Conservation (phyloP, 2,329 filamentous ascomycete species). For the Cercospora sp. region DNA sequence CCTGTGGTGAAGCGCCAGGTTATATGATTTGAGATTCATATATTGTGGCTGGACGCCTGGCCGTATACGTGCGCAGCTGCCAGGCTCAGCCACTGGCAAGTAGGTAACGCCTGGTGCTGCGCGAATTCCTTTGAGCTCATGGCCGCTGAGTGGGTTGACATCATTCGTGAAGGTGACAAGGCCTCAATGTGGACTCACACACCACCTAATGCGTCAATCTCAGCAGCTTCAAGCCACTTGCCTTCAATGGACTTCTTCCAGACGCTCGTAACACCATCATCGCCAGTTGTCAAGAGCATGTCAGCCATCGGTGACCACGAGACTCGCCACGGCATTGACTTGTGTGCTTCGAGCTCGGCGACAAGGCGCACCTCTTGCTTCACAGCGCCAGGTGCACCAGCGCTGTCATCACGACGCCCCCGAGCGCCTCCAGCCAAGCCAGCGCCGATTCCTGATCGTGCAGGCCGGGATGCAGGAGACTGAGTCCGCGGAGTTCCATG, state of each 20-base stretch:
- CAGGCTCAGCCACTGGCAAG: neutral
- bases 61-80: neutral
- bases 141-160: neutral
- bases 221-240: conserved; percentile 52
- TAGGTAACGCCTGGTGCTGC: neutral
- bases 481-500: conserved; percentile 17
- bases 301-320: conserved; percentile 65
- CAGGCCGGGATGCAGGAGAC: conserved; percentile 23
- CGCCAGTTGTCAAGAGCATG: conserved; percentile 72
- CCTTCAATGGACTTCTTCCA: conserved; percentile 54
- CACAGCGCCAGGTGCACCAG: conserved; percentile 63
- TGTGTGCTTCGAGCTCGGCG: conserved; percentile 66
- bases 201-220: conserved; percentile 44
- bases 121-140: too few species aligned
- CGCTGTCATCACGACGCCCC: conserved; percentile 56
- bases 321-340: conserved; percentile 73
- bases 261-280: conserved; percentile 63
- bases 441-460: conserved; percentile 54
- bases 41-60: neutral
- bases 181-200: neutral
- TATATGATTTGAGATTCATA: neutral
- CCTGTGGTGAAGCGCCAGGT: neutral
- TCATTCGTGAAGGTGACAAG: neutral
- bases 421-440: conserved; percentile 51
- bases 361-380: conserved; percentile 64